Conservation (phyloP, 768 basidiomycete species). For the Mycena epipterygia region DNA sequence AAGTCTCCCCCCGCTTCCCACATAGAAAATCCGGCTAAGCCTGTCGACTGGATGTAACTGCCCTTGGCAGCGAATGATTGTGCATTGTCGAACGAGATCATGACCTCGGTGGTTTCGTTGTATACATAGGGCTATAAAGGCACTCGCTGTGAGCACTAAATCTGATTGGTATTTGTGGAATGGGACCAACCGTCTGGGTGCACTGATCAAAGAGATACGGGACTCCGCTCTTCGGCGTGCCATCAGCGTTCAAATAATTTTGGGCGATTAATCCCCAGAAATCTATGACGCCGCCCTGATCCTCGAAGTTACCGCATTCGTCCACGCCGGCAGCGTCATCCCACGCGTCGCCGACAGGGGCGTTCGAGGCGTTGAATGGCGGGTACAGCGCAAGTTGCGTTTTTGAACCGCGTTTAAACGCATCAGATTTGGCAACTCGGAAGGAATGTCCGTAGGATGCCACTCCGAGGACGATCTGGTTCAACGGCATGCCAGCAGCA, state of each 20-base stretch:
- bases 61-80: constrained; percentile 76
- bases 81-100: constrained; percentile 80
- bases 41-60: constrained; percentile 64
- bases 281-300: constrained; percentile 65
- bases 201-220: constrained; percentile 74
- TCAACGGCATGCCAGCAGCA: constrained; percentile 78
- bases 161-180: background rate
- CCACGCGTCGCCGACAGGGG: constrained; percentile 68
- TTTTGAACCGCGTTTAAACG: constrained; percentile 47
- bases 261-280: constrained; percentile 71
- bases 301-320: constrained; percentile 59
- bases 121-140: constrained; percentile 55
- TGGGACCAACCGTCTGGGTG: constrained; percentile 76
- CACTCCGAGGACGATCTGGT: constrained; percentile 81
- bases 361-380: constrained; percentile 58
- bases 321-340: constrained; percentile 56
- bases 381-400: constrained; percentile 60
- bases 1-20: constrained; percentile 54
- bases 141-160: background rate
- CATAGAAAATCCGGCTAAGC: constrained; percentile 73
- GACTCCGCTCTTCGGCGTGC: constrained; percentile 63
- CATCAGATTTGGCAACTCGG: constrained; percentile 55
- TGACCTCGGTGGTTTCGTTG: constrained; percentile 60
- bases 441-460: constrained; percentile 86
- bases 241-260: constrained; percentile 65